Base-by-base conservation (phyloP, 495 filamentous ascomycete genomes). In the Lophiotrema nucula region DNA sequence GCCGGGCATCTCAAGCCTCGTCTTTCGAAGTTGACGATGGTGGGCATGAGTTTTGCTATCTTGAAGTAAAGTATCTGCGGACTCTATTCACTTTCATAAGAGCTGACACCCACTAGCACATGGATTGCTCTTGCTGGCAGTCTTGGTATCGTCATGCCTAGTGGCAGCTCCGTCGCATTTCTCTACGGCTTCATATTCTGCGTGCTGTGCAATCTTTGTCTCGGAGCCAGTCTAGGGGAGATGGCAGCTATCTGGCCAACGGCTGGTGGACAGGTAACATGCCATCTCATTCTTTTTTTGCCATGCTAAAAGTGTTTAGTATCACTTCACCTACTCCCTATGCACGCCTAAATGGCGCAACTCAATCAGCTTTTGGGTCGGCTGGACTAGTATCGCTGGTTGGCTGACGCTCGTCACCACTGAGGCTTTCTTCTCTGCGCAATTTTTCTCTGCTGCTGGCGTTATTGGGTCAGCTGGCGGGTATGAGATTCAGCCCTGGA, bases 101-200 rank as follows among this genome's bases (percentile, higher is more conserved):
- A 35, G 8, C 31, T 35, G n/a, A 35, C 31, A 35, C 8, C 8
- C 24, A 5, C 28, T 38, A 50, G 27, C 25, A 50, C 47, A 37
- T 50, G 47, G 47, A 50, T 50, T 22, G 27, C 47, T 11, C 47
- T 50, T n/a, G 27, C 47, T n/a, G 47, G 47, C 8, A 50, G 47
- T 50, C 47, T 50, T n/a, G 47, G 47, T 2, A 27, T 50, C 23
- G 47, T 50, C 27, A 35, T 50, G 27, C 27, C 27, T n/a, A 50
- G 47, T 23, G 47, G 47, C 35, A 22, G 47, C 47, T 50, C 47
- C 19, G 47, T 50, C 5, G 47, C 47, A 11, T 50, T 50, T 22
- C 47, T 50, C 8, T 50, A 50, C 19, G 47, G 47, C 27, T 50
- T 50, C 27, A 37, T 50, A 4, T 50, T 50, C 47, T 50, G 47